A percentile compares a stretch with the other conserved stretches of the same genome.
Evolutionary conservation across 1,139 yeast species (phyloP).

Genomic region (Kurtzmaniella natalensis): DNA sequence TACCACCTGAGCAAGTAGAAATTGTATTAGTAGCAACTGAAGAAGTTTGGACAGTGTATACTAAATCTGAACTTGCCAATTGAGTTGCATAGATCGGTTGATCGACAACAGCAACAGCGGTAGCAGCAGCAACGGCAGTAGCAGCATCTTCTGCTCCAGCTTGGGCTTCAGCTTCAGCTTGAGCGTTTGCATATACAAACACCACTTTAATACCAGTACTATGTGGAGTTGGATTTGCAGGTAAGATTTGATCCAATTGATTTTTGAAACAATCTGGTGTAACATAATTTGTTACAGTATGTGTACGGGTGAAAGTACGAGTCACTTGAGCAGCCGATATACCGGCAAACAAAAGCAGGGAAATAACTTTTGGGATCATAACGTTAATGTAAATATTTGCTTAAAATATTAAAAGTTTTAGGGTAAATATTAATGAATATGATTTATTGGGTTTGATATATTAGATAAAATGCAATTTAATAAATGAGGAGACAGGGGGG

Average conservation of each 20-base stretch:
- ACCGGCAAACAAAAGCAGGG: constrained; percentile 2
- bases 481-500: too few species aligned
- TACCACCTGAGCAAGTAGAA: constrained; percentile 12
- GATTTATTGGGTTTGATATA: too few species aligned
- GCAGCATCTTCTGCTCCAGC: constrained; percentile 3
- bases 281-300: constrained; percentile 23
- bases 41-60: constrained; percentile 16
- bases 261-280: constrained; percentile 26
- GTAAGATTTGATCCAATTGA: constrained; percentile 19
- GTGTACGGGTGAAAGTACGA: constrained; percentile 21
- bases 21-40: constrained; percentile 11
- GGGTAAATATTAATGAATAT: too few species aligned
- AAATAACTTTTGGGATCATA: neutral
- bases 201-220: constrained; percentile 29
- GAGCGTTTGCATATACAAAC: constrained; percentile 24
- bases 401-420: too few species aligned
- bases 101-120: constrained; percentile 1
- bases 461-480: too few species aligned
- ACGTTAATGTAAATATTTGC: too few species aligned
- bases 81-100: constrained; percentile 1
- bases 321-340: constrained; percentile 13
- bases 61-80: constrained; percentile 9
- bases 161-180: too few species aligned
- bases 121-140: neutral
- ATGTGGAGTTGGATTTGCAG: constrained; percentile 18